Evolutionary conservation across 2,329 filamentous ascomycete species (phyloP).

Genomic region (Boeremia lycopersici): DNA sequence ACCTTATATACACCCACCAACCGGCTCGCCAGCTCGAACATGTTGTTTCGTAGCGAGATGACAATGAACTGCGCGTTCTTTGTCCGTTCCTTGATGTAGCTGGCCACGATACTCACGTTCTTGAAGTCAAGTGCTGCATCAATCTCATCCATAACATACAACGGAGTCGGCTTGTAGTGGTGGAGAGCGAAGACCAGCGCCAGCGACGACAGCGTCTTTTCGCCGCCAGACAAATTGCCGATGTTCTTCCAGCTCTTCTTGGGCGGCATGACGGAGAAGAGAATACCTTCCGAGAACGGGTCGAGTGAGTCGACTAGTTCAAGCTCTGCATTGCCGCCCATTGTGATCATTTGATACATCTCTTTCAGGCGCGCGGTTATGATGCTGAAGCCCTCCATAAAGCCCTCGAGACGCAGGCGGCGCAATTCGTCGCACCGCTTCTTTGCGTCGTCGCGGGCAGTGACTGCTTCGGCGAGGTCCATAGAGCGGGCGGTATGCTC

Average conservation of each 20-base stretch:
- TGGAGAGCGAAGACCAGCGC: slow-evolving; percentile 97
- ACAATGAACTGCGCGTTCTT: slow-evolving; percentile 99
- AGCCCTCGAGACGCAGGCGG: slow-evolving; percentile 87
- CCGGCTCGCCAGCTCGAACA: slow-evolving; percentile 97
- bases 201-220: slow-evolving; percentile 93
- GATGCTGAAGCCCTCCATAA: slow-evolving; percentile 96
- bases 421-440: slow-evolving; percentile 91
- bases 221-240: slow-evolving; percentile 90
- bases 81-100: slow-evolving; percentile 98
- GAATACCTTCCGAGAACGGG: slow-evolving; percentile 93
- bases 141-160: slow-evolving; percentile 99
- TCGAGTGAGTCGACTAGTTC: slow-evolving; percentile 96
- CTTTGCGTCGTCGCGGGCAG: slow-evolving; percentile 83
- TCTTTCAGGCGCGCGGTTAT: slow-evolving; percentile 96
- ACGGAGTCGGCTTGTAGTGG: slow-evolving; percentile 94
- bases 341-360: slow-evolving; percentile 99
- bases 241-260: slow-evolving; percentile 99
- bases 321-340: slow-evolving; percentile 97
- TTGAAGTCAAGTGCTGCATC: slow-evolving; percentile 97
- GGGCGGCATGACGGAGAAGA: slow-evolving; percentile 98
- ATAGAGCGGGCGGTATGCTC: slow-evolving; percentile 82
- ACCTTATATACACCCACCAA: slow-evolving; percentile 99
- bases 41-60: slow-evolving; percentile 97
- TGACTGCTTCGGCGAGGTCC: slow-evolving; percentile 80
- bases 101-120: slow-evolving; percentile 97